Evolutionary conservation across 441 rosid species (phyloP), one percentile per base, ranked within the genome.

Genomic region (Euphorbia neoarborescens): DNA sequence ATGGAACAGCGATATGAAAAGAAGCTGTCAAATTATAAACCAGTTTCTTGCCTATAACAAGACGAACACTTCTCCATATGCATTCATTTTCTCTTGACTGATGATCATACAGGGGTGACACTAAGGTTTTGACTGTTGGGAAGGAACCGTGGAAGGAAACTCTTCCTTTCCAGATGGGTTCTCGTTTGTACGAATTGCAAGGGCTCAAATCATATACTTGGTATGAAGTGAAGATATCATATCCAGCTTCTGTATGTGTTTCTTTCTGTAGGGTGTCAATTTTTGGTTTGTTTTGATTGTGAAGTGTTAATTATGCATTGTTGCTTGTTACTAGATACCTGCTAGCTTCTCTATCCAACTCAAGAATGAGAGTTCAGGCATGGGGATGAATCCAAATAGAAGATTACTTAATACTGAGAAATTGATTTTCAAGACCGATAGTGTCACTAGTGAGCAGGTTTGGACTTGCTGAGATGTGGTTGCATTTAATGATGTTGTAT

Each of bases 211-310:
- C 96, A 12, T 60, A 76, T 75, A 77, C 87, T 78, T 84, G 94
- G 96, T 91, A 91, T 60, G 92, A 91, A 94, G 95, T 91, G 87
- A 94, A 94, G 96, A 94, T 94, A 78, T 91, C 99, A 19, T 90
- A 89, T 71, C 99, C 96, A 65, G 96, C 97, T 81, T 91, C 94
- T 84, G 99, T 91, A 91, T 80, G 97, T 62, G 63, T 38, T 68
- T 68, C 71, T 30, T 10, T 53, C 35, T 25, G 37, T 69, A 60
- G 9, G 2, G 72, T 27, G 57, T 81, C 38, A 44, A 25, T 77
- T 30, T 44, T 68, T 65, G 56, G 11, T 15, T 48, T 40, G 34
- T 76, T 76, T 57, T 70, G 54, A 27, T 40, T 72, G 51, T 70
- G 71, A 37, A 42, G 15, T 46, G 42, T 73, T 61, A 51, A 50